A percentile compares a stretch with the other conserved stretches of the same genome.
Evolutionary conservation across 2,329 filamentous ascomycete genomes (phyloP).

Genomic region (Rhynchosporium agropyri): DNA sequence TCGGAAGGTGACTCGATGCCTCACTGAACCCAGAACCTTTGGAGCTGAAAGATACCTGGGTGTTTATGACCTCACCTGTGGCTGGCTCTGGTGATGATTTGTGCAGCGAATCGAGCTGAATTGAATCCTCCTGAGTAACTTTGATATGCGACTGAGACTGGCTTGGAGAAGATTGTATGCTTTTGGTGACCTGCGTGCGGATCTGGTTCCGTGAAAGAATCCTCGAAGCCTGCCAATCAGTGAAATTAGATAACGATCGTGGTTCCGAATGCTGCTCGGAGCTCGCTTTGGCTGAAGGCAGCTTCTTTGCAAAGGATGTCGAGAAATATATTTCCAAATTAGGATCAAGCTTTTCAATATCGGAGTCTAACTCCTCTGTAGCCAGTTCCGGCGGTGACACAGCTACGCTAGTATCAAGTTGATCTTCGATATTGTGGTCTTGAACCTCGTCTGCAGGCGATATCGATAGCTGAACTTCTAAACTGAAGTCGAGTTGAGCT

Average conservation of each 20-base stretch:
- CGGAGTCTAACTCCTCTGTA: too few relatives aligned
- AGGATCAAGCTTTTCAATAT: too few relatives aligned
- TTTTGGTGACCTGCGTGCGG: not conserved
- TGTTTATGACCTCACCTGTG: not conserved
- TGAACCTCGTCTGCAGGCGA: too few relatives aligned
- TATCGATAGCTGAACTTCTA: too few relatives aligned
- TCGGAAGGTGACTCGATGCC: constrained; percentile 20
- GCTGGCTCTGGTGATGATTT: not conserved
- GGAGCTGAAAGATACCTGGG: not conserved
- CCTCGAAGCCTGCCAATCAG: not conserved
- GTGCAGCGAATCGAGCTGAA: constrained; percentile 6
- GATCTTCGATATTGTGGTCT: too few relatives aligned
- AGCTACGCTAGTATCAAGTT: too few relatives aligned
- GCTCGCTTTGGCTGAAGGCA: too few relatives aligned
- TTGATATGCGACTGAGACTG: not conserved
- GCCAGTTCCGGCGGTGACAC: too few relatives aligned
- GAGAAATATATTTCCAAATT: too few relatives aligned
- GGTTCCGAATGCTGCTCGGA: not conserved
- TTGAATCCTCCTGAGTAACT: not conserved
- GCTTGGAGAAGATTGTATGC: not conserved
- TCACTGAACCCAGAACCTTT: constrained; percentile 14
- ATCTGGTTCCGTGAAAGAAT: not conserved
- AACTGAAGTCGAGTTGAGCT: too few relatives aligned
- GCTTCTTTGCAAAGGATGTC: too few relatives aligned
- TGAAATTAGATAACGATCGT: not conserved